Percentiles rank a stretch among this genome's conserved stretches.
phyloP scores from a whole-genome alignment of 805 yeast species.

The Candida anglica region DNA sequence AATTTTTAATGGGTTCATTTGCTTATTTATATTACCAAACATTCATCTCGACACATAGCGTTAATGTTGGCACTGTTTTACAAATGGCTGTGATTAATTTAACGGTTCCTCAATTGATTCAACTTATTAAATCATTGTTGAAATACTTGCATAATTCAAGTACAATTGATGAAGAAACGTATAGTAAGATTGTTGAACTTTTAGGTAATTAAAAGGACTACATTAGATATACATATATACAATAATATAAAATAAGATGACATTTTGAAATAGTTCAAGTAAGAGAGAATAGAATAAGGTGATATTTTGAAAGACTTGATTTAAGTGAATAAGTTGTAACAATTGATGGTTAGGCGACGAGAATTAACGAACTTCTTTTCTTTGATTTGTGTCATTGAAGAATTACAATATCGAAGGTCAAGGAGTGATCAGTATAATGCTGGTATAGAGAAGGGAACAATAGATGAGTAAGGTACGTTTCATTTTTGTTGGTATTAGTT shows the following conservation, averaged over 20 bases:
- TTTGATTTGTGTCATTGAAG: too few species aligned
- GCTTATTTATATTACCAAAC: slow-evolving; percentile 90
- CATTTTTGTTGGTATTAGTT: too few species aligned
- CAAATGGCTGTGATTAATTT: slow-evolving; percentile 74
- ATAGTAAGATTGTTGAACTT: slow-evolving; percentile 23
- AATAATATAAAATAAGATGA: neutral
- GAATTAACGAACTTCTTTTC: too few species aligned
- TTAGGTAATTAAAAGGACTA: slow-evolving; percentile 19
- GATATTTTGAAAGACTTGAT: too few species aligned
- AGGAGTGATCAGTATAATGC: too few species aligned
- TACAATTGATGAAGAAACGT: slow-evolving; percentile 22
- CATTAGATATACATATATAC: neutral
- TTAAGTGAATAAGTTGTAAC: too few species aligned
- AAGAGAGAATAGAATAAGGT: neutral
- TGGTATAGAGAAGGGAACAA: too few species aligned
- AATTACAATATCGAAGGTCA: too few species aligned
- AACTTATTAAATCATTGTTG: slow-evolving; percentile 56
- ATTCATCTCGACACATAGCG: slow-evolving; percentile 70
- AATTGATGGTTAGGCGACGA: too few species aligned
- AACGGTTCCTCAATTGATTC: slow-evolving; percentile 58
- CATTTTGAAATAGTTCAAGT: neutral
- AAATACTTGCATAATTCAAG: slow-evolving; percentile 43
- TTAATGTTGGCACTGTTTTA: slow-evolving; percentile 69
- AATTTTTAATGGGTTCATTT: slow-evolving; percentile 95
- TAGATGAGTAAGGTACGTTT: too few species aligned